Base-by-base conservation (phyloP, 257 asterid species). In the Coffea eugenioides region DNA sequence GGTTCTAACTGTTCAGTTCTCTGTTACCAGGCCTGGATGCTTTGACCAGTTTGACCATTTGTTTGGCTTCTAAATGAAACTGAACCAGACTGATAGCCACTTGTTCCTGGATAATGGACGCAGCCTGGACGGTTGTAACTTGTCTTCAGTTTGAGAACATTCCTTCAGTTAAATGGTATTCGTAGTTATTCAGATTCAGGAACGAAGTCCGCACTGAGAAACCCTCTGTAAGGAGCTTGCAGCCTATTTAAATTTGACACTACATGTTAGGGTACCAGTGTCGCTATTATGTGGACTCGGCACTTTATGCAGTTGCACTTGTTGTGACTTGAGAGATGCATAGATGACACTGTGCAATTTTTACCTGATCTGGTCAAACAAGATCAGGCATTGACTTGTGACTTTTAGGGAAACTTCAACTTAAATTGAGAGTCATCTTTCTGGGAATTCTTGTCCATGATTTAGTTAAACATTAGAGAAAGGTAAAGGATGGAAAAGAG, bases 1-100 rank as follows among this genome's bases (percentile, higher is more conserved):
- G 69, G 71, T 61, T 62, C 43, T n/a, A 61, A 36, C 45, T 59
- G 45, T 34, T 75, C 59, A 61, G 79, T 59, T 61, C 59, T 43
- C 8, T 59, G 71, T 61, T 54, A 59, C 68, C 69, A 20, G 20
- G 62, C 54, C 57, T 8, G 1, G 45, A 25, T 54, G 77, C 45
- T 74, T 62, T 34, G 77, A 48, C 36, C 52, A 34, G 52, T 54
- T 23, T 18, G 16, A 13, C 25, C 25, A 1, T 0, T 74, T 31
- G 11, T 51, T 51, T 6, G 64, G 45, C n/a, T 74, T 74, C 20
- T 16, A 43, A 23, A 8, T 39, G 9, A n/a, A 74, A 52, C 49
- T 14, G 1, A 21, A 31, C 43, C 52, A 2, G 45, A 51, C 11
- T 14, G 39, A 48, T 46, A 73, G 65, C 36, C 43, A 73, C 36